Conservation (phyloP, 495 filamentous ascomycete genomes). For the Penicillium canescens region DNA sequence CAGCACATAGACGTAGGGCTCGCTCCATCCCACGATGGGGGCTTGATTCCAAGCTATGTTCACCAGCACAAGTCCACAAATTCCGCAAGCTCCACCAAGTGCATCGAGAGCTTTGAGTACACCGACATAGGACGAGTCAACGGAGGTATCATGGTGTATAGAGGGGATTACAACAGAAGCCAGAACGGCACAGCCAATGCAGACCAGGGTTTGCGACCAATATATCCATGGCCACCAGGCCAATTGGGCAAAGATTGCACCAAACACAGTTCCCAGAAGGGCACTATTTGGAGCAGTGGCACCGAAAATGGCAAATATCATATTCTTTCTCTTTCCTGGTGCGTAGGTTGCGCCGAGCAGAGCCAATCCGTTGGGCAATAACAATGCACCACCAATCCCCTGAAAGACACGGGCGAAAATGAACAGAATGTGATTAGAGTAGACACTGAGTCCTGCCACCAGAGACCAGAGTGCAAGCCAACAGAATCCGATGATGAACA, state of each 20-base stretch:
- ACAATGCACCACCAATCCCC: slow-evolving; percentile 60
- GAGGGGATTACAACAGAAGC: slow-evolving; percentile 51
- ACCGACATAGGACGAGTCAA: slow-evolving; percentile 1
- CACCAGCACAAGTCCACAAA: slow-evolving; percentile 56
- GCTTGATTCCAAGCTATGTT: slow-evolving; percentile 56
- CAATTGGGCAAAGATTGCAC: slow-evolving; percentile 49
- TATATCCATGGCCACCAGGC: slow-evolving; percentile 71
- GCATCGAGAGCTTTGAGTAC: slow-evolving; percentile 44
- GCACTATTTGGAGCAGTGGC: slow-evolving; percentile 59
- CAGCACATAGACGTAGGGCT: slow-evolving; percentile 45
- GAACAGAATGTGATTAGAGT: slow-evolving; percentile 54
- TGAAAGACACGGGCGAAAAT: slow-evolving; percentile 59
- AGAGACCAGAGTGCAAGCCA: slow-evolving; percentile 62
- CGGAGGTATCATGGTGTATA: slow-evolving; percentile 21
- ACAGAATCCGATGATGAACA: slow-evolving; percentile 56
- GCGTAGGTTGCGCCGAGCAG: slow-evolving; percentile 59
- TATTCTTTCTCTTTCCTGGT: slow-evolving; percentile 56
- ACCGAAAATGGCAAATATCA: slow-evolving; percentile 66
- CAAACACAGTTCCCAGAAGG: slow-evolving; percentile 51
- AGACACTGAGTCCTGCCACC: slow-evolving; percentile 52
- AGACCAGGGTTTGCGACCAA: slow-evolving; percentile 54
- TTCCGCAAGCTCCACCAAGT: slow-evolving; percentile 52
- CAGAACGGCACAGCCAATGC: slow-evolving; percentile 36
- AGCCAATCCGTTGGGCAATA: slow-evolving; percentile 63
- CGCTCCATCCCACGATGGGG: slow-evolving; percentile 43